These are phyloP conservation scores for Aureobasidium vineae DNA, from an alignment of 2,329 filamentous ascomycete genomes.

Conservation along the genomic window DNA sequence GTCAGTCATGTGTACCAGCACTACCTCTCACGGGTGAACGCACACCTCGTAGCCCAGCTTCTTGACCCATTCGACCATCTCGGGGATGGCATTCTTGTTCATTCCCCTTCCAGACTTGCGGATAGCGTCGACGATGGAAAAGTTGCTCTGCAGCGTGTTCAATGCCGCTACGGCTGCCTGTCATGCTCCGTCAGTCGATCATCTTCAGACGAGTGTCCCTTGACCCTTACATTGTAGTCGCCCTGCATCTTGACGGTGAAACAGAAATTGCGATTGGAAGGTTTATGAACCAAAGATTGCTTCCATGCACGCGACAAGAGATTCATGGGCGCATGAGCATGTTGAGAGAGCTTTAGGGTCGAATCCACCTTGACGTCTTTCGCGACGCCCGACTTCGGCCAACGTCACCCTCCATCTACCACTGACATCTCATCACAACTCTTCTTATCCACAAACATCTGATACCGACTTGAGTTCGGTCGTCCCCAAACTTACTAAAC, in stretches of 20 bases:
- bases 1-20: slow-evolving; percentile 19
- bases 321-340: slow-evolving; percentile 22
- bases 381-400: not conserved
- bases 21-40: slow-evolving; percentile 30
- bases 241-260: slow-evolving; percentile 18
- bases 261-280: slow-evolving; percentile 8
- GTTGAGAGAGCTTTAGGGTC: not conserved
- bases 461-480: not conserved
- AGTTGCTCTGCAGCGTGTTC: slow-evolving; percentile 76
- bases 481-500: not conserved
- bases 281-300: not conserved
- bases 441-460: not conserved
- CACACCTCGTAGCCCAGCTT: slow-evolving; percentile 73
- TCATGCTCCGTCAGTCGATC: not conserved
- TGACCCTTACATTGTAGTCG: slow-evolving; percentile 28
- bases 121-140: slow-evolving; percentile 71
- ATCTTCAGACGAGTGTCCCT: slow-evolving; percentile 4
- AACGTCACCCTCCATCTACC: not conserved
- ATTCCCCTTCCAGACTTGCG: slow-evolving; percentile 69
- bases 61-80: slow-evolving; percentile 75
- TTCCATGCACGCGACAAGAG: slow-evolving; percentile 17
- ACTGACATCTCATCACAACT: not conserved
- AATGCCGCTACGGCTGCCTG: slow-evolving; percentile 71
- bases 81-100: slow-evolving; percentile 73
- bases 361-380: not conserved